phyloP scores from a whole-genome alignment of 495 filamentous ascomycete species.

The Schizothecium vesticola region DNA sequence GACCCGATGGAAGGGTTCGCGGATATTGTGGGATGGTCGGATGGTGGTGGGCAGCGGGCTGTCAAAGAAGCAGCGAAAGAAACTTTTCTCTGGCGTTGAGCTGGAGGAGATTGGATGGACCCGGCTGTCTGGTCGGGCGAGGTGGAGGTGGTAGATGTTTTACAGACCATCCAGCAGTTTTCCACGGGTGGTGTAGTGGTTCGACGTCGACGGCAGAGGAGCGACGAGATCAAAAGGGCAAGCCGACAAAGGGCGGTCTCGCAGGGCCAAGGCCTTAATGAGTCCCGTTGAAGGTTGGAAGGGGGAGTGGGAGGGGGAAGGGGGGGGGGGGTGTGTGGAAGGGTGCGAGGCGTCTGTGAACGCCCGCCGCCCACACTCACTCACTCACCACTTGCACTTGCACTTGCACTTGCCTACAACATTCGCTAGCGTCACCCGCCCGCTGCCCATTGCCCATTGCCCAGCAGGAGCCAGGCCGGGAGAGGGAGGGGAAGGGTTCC shows the following conservation, averaged over 20 bases:
- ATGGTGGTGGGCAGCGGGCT: background rate
- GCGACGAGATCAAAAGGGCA: constrained; percentile 27
- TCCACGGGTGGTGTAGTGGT: background rate
- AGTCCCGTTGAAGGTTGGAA: background rate
- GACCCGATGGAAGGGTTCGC: constrained; percentile 1
- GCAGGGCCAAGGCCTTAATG: constrained; percentile 17
- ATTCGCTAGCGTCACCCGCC: background rate
- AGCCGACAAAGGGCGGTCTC: constrained; percentile 20
- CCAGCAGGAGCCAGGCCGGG: background rate
- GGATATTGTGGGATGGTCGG: background rate
- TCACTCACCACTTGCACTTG: background rate
- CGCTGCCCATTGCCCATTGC: background rate
- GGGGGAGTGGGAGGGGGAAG: background rate
- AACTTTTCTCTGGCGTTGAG: background rate
- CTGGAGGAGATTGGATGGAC: background rate
- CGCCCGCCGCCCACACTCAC: background rate
- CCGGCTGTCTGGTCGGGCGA: background rate
- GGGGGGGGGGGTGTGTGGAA: background rate
- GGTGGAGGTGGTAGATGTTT: background rate
- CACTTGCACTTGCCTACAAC: background rate
- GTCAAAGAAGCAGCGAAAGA: background rate
- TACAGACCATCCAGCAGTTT: constrained; percentile 12
- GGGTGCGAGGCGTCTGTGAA: constrained; percentile 4
- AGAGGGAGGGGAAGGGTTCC: background rate
- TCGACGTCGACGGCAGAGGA: constrained; percentile 7